phyloP scores from a whole-genome alignment of 371 early-diverging fungal genomes.

The Synchytrium microbalum region DNA sequence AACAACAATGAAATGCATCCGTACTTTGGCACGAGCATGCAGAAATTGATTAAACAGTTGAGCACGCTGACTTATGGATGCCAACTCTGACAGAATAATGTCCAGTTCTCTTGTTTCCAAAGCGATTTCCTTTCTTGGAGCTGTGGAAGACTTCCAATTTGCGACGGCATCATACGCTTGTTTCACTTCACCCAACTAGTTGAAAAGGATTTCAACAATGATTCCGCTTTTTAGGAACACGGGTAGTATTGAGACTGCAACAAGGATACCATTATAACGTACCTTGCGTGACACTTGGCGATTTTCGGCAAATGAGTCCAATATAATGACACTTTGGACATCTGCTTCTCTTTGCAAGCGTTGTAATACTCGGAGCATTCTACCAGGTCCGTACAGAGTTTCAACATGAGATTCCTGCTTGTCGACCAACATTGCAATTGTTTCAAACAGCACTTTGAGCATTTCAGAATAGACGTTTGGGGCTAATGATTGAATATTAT shows the following conservation, averaged over 20 bases:
- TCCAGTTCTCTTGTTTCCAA: constrained; percentile 73
- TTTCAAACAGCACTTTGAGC: constrained; percentile 76
- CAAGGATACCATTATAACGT: neutral
- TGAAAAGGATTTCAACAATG: constrained; percentile 3
- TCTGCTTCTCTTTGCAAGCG: constrained; percentile 81
- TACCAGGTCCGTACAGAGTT: constrained; percentile 71
- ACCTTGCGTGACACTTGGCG: constrained; percentile 60
- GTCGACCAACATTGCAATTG: constrained; percentile 75
- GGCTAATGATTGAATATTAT: neutral
- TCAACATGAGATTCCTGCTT: constrained; percentile 75
- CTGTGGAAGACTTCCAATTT: constrained; percentile 14
- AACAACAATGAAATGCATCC: neutral
- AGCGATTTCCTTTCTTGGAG: constrained; percentile 28
- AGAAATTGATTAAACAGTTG: constrained; percentile 72
- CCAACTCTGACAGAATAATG: constrained; percentile 63
- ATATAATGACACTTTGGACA: constrained; percentile 58
- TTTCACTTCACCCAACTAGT: constrained; percentile 4
- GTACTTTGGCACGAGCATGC: constrained; percentile 47
- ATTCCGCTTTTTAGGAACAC: constrained; percentile 10
- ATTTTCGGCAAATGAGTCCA: constrained; percentile 70
- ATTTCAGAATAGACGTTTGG: constrained; percentile 55
- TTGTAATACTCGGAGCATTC: constrained; percentile 80
- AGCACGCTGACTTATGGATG: constrained; percentile 66
- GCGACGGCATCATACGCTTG: constrained; percentile 4
- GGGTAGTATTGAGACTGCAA: neutral